phyloP scores from a whole-genome alignment of 2,329 filamentous ascomycete genomes.

The Penicillium nordicum region DNA sequence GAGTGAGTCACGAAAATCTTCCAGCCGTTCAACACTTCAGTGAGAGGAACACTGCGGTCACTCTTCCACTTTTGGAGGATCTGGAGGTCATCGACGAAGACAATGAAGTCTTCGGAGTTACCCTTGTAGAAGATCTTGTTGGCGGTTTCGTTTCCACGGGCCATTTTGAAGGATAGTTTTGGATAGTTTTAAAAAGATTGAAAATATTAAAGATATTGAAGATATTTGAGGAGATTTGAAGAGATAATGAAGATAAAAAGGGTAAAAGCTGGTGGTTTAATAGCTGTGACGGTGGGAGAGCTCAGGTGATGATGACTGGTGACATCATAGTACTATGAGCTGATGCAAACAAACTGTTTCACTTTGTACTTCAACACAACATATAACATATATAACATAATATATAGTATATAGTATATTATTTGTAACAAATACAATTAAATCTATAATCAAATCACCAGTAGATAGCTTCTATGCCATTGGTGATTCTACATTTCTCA shows the following conservation, averaged over 20 bases:
- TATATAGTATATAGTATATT: too few species aligned
- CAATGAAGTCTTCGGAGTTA: slow-evolving; percentile 63
- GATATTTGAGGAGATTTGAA: slow-evolving; percentile 6
- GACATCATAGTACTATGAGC: slow-evolving; percentile 22
- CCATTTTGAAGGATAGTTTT: slow-evolving; percentile 48
- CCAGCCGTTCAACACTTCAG: slow-evolving; percentile 82
- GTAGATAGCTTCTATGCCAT: slow-evolving; percentile 11
- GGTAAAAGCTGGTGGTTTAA: slow-evolving; percentile 4
- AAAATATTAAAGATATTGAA: background rate
- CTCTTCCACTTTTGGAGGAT: slow-evolving; percentile 75
- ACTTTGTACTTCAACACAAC: too few species aligned
- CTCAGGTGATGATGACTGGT: slow-evolving; percentile 20
- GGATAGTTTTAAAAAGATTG: background rate
- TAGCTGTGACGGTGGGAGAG: background rate
- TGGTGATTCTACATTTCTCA: slow-evolving; percentile 7
- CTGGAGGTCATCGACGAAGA: slow-evolving; percentile 51
- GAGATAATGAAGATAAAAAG: background rate
- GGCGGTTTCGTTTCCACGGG: slow-evolving; percentile 66
- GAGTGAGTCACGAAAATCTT: slow-evolving; percentile 87
- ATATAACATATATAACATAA: too few species aligned
- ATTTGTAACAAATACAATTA: background rate
- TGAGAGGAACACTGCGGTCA: slow-evolving; percentile 74
- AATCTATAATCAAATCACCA: slow-evolving; percentile 19
- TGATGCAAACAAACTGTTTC: background rate
- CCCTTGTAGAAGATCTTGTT: slow-evolving; percentile 87